These are phyloP conservation scores for Ramaria rubella DNA, from an alignment of 768 basidiomycete genomes.

Conservation along the genomic window DNA sequence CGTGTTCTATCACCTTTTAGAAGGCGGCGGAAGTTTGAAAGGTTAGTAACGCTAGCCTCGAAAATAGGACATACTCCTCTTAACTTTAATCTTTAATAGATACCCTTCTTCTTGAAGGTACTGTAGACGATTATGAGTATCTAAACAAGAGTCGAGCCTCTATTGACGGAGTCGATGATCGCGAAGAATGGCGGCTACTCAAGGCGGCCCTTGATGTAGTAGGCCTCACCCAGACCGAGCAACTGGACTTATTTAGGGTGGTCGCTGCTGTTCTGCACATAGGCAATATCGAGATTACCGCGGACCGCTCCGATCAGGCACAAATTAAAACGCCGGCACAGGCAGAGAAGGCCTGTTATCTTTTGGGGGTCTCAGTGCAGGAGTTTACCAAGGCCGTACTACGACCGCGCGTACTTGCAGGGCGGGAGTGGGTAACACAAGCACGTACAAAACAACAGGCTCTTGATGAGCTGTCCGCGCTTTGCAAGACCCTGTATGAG, in stretches of 20 bases:
- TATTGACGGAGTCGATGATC: conserved; percentile 94
- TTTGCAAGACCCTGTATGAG: conserved; percentile 96
- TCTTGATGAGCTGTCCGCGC: conserved; percentile 80
- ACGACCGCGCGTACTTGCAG: conserved; percentile 86
- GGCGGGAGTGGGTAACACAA: conserved; percentile 95
- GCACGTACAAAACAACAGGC: conserved; percentile 89
- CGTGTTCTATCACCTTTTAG: conserved; percentile 92
- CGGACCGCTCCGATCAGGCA: conserved; percentile 79
- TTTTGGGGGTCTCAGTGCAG: conserved; percentile 79
- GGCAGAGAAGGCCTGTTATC: conserved; percentile 74
- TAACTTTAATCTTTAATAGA: conserved; percentile 37
- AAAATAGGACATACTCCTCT: not conserved
- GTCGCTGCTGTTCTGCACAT: conserved; percentile 92
- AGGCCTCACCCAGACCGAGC: conserved; percentile 79
- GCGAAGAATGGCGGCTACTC: conserved; percentile 77
- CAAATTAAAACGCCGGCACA: conserved; percentile 31
- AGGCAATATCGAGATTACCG: conserved; percentile 82
- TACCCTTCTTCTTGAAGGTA: conserved; percentile 64
- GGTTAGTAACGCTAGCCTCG: conserved; percentile 37
- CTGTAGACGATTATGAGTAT: conserved; percentile 80
- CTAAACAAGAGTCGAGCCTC: conserved; percentile 83
- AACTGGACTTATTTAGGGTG: conserved; percentile 88
- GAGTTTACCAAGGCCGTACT: conserved; percentile 88
- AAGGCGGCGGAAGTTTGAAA: conserved; percentile 63
- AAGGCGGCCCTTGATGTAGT: conserved; percentile 83